Percentiles rank a stretch among this genome's conserved stretches.
Conservation (phyloP, 306 rosid genomes). For the Lathyrus oleraceus region DNA sequence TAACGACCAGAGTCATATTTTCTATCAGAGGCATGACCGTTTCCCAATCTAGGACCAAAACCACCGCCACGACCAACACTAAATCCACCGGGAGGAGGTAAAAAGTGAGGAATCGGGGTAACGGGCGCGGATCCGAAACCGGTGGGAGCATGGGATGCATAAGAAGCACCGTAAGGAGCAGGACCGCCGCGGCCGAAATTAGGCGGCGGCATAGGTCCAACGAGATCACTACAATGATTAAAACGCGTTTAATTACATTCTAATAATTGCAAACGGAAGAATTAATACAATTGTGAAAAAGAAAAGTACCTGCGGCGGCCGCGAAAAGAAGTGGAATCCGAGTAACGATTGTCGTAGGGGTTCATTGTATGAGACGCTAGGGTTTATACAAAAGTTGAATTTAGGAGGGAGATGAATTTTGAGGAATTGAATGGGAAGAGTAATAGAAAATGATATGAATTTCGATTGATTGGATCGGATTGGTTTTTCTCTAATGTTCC, state of each 20-base stretch:
- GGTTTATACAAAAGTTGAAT: slow-evolving; percentile 20
- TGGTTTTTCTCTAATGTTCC: neutral
- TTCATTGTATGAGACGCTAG: slow-evolving; percentile 53
- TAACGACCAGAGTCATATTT: slow-evolving; percentile 31
- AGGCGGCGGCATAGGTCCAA: slow-evolving; percentile 53
- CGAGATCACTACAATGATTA: slow-evolving; percentile 51
- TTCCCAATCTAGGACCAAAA: slow-evolving; percentile 33
- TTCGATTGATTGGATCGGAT: neutral
- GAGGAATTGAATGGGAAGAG: neutral
- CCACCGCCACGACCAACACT: slow-evolving; percentile 59
- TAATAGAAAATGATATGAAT: neutral
- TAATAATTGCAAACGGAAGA: neutral
- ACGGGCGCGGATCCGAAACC: slow-evolving; percentile 42
- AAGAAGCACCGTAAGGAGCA: slow-evolving; percentile 40
- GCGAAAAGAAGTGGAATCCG: slow-evolving; percentile 72
- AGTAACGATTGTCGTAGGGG: slow-evolving; percentile 58
- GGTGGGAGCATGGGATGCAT: slow-evolving; percentile 30
- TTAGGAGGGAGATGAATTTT: neutral
- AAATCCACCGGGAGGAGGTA: slow-evolving; percentile 73
- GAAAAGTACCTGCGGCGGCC: slow-evolving; percentile 70
- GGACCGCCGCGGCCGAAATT: slow-evolving; percentile 54
- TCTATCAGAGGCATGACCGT: slow-evolving; percentile 39
- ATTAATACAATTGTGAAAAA: neutral
- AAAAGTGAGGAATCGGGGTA: slow-evolving; percentile 53
- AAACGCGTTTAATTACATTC: neutral